Evolutionary conservation across 2,329 filamentous ascomycete species (phyloP), one percentile per base, ranked within the genome.

Genomic region (Aspergillus luchuensis): DNA sequence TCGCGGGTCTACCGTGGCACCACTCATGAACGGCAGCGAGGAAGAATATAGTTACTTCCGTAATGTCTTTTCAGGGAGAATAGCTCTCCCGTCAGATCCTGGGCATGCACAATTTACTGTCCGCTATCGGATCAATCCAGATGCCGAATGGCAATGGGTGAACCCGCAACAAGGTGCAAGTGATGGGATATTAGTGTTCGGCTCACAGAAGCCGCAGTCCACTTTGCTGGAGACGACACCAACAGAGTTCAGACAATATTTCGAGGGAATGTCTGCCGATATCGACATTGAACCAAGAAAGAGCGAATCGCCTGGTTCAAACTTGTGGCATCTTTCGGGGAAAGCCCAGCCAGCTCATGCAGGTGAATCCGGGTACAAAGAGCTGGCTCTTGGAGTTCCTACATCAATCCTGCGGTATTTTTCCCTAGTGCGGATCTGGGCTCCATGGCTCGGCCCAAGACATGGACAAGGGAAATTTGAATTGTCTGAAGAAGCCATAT

Each of bases 401-500:
- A 88, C 84, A 69, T 84, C 85, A 45, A 76, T 85, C 54, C 83
- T 84, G 71, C 88, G 90, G 67, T 96, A 92, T 87, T 94, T 97
- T 72, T 87, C 91, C 7, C 78, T 97, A 11, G 88, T 96, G 5
- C 87, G 92, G 17, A 81, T 91, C 3, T 95, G 89, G 87, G 85
- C 84, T 36, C 89, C 92, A 1, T 98, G 94, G 94, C 79, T 97
- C 10, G 91, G 90, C 7, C 94, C 94, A n/a, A 83, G 92, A 41
- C 93, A 97, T 73, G 93, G 93, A 11, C 87, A 85, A 63, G 76
- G 80, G 3, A 78, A 78, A 0, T 90, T 96, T 59, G 78, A 79
- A 4, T 80, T 93, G 4, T 89, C 92, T 62, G 91, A 92, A 67
- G 91, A 96, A 69, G 91, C 87, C 1, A 77, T 97, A 2, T 72